Evolutionary conservation across 2,329 filamentous ascomycete genomes (phyloP), one percentile per base, ranked within the genome.

Genomic region (Ophiostoma populinum): DNA sequence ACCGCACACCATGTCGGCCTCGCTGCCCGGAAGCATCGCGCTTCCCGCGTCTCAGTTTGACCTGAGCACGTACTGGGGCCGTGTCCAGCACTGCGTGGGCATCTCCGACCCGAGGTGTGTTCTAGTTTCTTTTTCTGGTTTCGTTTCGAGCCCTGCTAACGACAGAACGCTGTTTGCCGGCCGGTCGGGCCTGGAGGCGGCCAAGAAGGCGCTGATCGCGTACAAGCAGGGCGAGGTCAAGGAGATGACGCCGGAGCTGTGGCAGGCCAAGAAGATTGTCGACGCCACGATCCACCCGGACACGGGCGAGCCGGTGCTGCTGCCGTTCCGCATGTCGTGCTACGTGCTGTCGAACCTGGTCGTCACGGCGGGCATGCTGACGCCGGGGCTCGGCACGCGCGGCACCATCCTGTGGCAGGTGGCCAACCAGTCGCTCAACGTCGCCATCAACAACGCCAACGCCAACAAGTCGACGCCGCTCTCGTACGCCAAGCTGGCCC

Each of bases 241-340:
- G 46, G 60, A 71, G 36, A 93, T 95, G 83, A 92, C 77, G 13
- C 77, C 82, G 2, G 81, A 93, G 49, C 61, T 98, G 47, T 98
- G 90, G 90, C 64, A 70, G 43, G 90, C 90, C 29, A 98, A 98
- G 70, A 94, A 94, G 66, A 75, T 93, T 45, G 81, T 95, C 38
- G 90, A 98, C 57, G 87, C 90, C 41, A 98, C 90, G 11, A 60
- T 98, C 44, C 90, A 98, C 55, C 90, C 90, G 45, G 90, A 98
- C 56, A 95, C 86, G 13, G 90, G 90, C 45, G 66, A 86, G 54
- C 78, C 87, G 32, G 86, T 98, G 43, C 72, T 95, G 48, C 67
- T 98, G 13, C 90, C 90, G 15, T 95, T 95, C 55, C 81, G 90
- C 53, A 98, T 98, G 90, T 95, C 87, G 34, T 80, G 71, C 58